These are phyloP conservation scores for Yamadazyma buinensis DNA, from an alignment of 1,139 yeast species.

Conservation along the genomic window DNA sequence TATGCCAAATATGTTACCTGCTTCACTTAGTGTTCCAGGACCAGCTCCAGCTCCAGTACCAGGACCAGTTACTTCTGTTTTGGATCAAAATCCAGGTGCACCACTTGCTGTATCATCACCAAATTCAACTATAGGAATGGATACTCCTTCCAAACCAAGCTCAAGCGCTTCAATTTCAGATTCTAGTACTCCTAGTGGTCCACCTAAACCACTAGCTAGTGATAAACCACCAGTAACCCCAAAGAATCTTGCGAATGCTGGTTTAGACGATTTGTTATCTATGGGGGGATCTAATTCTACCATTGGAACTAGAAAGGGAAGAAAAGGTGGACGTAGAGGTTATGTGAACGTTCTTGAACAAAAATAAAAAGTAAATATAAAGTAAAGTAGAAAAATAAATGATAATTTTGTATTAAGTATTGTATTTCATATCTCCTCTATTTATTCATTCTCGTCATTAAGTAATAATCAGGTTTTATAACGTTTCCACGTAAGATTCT, in stretches of 20 bases:
- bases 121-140: conserved; percentile 1
- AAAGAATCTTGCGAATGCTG: conserved; percentile 40
- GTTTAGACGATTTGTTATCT: conserved; percentile 67
- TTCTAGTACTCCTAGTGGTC: conserved; percentile 2
- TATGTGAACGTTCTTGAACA: conserved; percentile 73
- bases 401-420: background rate
- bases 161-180: background rate
- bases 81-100: conserved; percentile 8
- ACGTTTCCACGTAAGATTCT: conserved; percentile 30
- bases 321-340: conserved; percentile 67
- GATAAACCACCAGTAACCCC: conserved; percentile 6
- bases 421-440: background rate
- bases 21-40: background rate
- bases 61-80: conserved; percentile 2
- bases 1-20: conserved; percentile 2
- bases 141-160: conserved; percentile 1
- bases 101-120: conserved; percentile 8
- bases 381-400: no score
- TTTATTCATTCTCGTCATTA: conserved; percentile 10
- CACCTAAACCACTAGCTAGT: background rate
- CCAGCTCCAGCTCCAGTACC: conserved; percentile 3
- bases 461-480: conserved; percentile 29
- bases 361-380: conserved; percentile 1
- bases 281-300: conserved; percentile 37
- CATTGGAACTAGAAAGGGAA: conserved; percentile 46